Percentiles rank a stretch among this genome's conserved stretches.
These are phyloP conservation scores for Starmerella tilneyi DNA, from an alignment of 805 yeast genomes.

Conservation along the genomic window DNA sequence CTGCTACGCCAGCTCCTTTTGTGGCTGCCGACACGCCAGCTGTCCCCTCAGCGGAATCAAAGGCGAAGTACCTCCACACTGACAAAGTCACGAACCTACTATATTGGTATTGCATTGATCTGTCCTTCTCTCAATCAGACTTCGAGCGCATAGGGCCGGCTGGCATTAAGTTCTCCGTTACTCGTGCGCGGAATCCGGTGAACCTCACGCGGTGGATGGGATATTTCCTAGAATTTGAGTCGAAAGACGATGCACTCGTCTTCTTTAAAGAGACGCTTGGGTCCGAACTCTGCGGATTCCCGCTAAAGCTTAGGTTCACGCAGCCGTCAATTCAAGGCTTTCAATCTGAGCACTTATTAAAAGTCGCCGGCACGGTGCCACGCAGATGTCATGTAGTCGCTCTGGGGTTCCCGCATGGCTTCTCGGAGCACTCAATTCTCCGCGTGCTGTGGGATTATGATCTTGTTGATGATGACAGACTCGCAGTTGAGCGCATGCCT, in stretches of 20 bases:
- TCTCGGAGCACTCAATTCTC: conserved; percentile 21
- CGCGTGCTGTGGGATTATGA: conserved; percentile 31
- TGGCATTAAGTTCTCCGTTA: conserved; percentile 32
- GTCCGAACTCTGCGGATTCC: conserved; percentile 43
- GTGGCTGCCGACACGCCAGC: background rate
- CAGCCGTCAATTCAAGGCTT: conserved; percentile 27
- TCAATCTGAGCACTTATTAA: conserved; percentile 25
- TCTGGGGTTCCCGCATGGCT: conserved; percentile 29
- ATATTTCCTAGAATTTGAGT: conserved; percentile 46
- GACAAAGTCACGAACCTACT: conserved; percentile 26
- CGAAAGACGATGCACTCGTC: conserved; percentile 40
- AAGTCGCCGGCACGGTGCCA: conserved; percentile 20
- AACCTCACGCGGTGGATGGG: conserved; percentile 39
- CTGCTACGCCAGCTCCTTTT: background rate
- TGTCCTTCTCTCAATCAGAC: conserved; percentile 28
- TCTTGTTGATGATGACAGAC: conserved; percentile 28
- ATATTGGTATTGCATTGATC: conserved; percentile 30
- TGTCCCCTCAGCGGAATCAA: background rate
- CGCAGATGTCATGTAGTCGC: conserved; percentile 28
- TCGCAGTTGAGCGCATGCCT: conserved; percentile 30
- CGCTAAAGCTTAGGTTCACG: conserved; percentile 40
- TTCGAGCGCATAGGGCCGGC: conserved; percentile 30
- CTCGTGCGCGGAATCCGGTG: conserved; percentile 42
- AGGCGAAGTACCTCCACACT: conserved; percentile 21
- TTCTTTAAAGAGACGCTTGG: conserved; percentile 43